Evolutionary conservation across 305 asterid species (phyloP).

Genomic region (Nicotiana rustica): DNA sequence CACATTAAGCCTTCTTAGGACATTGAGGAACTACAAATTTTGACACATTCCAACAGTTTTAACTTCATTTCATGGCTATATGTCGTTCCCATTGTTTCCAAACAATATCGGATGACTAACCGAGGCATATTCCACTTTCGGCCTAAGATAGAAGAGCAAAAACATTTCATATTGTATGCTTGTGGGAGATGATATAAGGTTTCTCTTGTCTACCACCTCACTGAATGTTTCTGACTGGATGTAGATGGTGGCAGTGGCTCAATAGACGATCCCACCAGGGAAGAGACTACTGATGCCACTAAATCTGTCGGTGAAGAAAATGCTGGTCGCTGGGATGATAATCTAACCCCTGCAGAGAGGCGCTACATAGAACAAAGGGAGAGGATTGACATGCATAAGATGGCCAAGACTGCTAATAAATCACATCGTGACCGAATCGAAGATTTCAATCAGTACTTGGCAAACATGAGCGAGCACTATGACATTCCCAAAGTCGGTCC

Average conservation of each 20-base stretch:
- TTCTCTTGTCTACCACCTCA: neutral
- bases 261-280: slow-evolving; percentile 49
- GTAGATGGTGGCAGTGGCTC: slow-evolving; percentile 54
- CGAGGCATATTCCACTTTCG: neutral
- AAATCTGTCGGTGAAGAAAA: slow-evolving; percentile 52
- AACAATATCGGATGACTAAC: neutral
- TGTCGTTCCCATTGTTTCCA: neutral
- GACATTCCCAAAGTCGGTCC: slow-evolving; percentile 98
- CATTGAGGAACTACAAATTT: neutral
- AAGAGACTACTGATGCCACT: slow-evolving; percentile 52
- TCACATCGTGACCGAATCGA: slow-evolving; percentile 90
- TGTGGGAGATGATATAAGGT: neutral
- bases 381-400: slow-evolving; percentile 66
- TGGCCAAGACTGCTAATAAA: slow-evolving; percentile 83
- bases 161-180: neutral
- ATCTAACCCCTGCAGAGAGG: slow-evolving; percentile 92
- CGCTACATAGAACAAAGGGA: slow-evolving; percentile 89
- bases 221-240: slow-evolving; percentile 32
- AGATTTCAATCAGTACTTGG: slow-evolving; percentile 96
- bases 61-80: neutral
- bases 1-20: neutral
- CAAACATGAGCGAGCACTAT: slow-evolving; percentile 96
- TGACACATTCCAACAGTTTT: neutral
- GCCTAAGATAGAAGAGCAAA: neutral
- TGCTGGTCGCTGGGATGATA: slow-evolving; percentile 56